Conservation (phyloP, 179 eudicot genomes). For the Pouteria campechiana region DNA sequence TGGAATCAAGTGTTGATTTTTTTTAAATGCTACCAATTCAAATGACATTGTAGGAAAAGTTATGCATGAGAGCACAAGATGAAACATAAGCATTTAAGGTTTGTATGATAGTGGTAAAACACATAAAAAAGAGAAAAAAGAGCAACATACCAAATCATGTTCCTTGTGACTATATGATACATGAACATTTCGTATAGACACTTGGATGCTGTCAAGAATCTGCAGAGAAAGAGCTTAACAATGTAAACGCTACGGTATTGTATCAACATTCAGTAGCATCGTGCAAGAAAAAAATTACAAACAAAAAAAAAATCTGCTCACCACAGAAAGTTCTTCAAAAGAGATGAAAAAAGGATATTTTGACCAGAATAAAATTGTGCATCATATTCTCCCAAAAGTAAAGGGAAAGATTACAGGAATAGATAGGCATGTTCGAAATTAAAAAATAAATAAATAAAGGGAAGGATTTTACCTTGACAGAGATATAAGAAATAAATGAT, state of each 20-base stretch:
- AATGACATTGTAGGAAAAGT: no score
- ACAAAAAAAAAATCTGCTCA: no score
- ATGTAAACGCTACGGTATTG: no score
- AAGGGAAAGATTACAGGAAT: background rate
- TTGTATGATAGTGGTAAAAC: background rate
- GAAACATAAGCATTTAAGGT: background rate
- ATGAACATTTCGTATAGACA: conserved; percentile 79
- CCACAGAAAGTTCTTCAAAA: no score
- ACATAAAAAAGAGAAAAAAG: background rate
- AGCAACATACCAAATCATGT: background rate
- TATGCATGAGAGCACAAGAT: no score
- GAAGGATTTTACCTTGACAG: conserved; percentile 61
- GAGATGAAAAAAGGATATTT: no score
- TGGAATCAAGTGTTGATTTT: no score
- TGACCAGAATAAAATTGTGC: background rate
- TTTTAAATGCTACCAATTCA: no score
- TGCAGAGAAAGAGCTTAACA: conserved; percentile 10
- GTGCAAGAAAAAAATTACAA: no score
- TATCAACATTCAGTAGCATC: no score
- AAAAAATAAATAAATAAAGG: background rate
- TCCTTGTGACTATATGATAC: conserved; percentile 24
- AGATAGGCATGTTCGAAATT: no score
- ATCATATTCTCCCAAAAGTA: background rate
- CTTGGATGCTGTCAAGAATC: conserved; percentile 93
- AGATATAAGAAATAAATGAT: conserved; percentile 71